phyloP scores from a whole-genome alignment of 306 rosid species.

The Leucaena leucocephala region DNA sequence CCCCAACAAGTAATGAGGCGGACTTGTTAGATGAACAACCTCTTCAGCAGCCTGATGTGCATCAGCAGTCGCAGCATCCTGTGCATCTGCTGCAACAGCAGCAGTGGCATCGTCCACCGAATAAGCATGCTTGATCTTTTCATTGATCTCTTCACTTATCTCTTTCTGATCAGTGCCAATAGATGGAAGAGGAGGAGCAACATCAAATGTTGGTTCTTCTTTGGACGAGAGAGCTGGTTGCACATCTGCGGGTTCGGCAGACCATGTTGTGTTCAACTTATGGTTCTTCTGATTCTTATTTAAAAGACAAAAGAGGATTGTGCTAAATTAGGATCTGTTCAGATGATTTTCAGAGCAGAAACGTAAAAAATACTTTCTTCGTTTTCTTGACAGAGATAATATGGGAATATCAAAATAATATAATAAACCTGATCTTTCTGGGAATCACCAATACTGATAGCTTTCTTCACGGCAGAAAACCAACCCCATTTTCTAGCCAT shows the following conservation, averaged over 20 bases:
- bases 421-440: slow-evolving; percentile 76
- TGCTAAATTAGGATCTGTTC: slow-evolving; percentile 20
- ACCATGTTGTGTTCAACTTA: slow-evolving; percentile 70
- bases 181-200: slow-evolving; percentile 45
- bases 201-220: slow-evolving; percentile 29
- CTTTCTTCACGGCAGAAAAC: slow-evolving; percentile 82
- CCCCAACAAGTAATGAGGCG: slow-evolving; percentile 37
- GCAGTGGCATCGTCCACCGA: slow-evolving; percentile 53
- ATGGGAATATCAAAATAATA: neutral
- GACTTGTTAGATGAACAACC: slow-evolving; percentile 67
- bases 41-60: slow-evolving; percentile 69
- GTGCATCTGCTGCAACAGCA: slow-evolving; percentile 50
- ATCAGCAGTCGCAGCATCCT: slow-evolving; percentile 58
- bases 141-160: slow-evolving; percentile 56
- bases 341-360: neutral
- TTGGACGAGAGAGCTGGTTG: slow-evolving; percentile 31
- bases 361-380: neutral
- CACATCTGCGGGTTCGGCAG: slow-evolving; percentile 48
- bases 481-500: slow-evolving; percentile 94
- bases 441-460: slow-evolving; percentile 57
- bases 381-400: neutral
- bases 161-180: slow-evolving; percentile 44
- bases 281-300: slow-evolving; percentile 47
- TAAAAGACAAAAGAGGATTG: neutral
- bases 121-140: slow-evolving; percentile 44